phyloP scores from a whole-genome alignment of 495 filamentous ascomycete species.

The Penicillium bovifimosum region DNA sequence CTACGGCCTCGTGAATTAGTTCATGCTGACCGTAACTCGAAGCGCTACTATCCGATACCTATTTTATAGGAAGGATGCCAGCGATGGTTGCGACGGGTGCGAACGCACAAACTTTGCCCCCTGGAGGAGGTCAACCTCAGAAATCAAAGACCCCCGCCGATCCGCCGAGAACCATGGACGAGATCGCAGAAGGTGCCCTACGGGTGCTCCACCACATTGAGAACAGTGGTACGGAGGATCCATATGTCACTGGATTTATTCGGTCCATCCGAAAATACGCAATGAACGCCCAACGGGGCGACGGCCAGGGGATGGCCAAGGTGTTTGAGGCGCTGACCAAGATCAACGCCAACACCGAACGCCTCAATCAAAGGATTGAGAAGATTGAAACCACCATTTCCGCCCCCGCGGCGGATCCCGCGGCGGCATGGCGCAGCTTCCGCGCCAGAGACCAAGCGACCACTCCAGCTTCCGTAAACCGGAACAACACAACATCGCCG shows the following conservation, averaged over 20 bases:
- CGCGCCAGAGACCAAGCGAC: conserved; percentile 7
- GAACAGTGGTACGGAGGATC: conserved; percentile 10
- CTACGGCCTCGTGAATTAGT: conserved; percentile 9
- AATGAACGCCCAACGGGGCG: conserved; percentile 17
- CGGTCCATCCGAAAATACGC: conserved; percentile 12
- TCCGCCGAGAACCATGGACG: background rate
- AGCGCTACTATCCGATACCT: conserved; percentile 10
- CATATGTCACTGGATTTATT: conserved; percentile 16
- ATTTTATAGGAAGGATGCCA: background rate
- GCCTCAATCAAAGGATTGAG: conserved; percentile 14
- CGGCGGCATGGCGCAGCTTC: conserved; percentile 11
- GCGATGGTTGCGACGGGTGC: too few relatives aligned
- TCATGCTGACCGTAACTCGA: conserved; percentile 11
- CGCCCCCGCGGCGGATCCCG: conserved; percentile 3
- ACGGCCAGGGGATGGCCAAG: conserved; percentile 15
- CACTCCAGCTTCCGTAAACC: conserved; percentile 1
- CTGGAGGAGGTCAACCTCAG: too few relatives aligned
- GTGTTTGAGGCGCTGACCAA: conserved; percentile 15
- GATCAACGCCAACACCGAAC: conserved; percentile 12
- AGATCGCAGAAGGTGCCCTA: conserved; percentile 6
- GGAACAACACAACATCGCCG: conserved; percentile 2
- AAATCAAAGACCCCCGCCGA: too few relatives aligned
- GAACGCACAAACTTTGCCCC: too few relatives aligned
- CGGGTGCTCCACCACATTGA: conserved; percentile 10
- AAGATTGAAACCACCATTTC: conserved; percentile 15